A percentile compares a stretch with the other conserved stretches of the same genome.
Conservation (phyloP, 768 basidiomycete species). For the Phaeolepiota aurea region DNA sequence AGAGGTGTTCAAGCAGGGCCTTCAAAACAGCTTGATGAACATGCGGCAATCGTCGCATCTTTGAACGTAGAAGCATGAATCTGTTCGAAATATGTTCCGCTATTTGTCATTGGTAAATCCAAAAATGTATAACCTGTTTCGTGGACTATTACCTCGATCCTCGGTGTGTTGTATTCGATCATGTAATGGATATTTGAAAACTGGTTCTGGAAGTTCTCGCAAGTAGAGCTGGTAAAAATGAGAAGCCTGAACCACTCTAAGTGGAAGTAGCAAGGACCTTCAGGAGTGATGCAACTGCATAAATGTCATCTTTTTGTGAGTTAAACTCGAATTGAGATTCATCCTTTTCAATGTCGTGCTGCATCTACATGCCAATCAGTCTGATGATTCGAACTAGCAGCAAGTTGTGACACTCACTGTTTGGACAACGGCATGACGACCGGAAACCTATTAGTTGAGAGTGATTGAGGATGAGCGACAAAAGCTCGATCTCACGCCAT, state of each 20-base stretch:
- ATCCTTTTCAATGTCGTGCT: slow-evolving; percentile 82
- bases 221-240: slow-evolving; percentile 51
- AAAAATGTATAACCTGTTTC: not conserved
- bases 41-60: slow-evolving; percentile 74
- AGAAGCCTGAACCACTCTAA: slow-evolving; percentile 6
- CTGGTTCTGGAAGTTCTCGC: slow-evolving; percentile 82
- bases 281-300: slow-evolving; percentile 74
- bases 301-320: slow-evolving; percentile 72
- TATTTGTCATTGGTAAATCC: slow-evolving; percentile 17
- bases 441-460: slow-evolving; percentile 51
- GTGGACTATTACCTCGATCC: slow-evolving; percentile 46
- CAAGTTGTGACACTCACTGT: slow-evolving; percentile 34
- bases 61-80: slow-evolving; percentile 74
- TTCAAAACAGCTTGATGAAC: slow-evolving; percentile 84
- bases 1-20: slow-evolving; percentile 75
- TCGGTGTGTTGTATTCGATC: slow-evolving; percentile 81
- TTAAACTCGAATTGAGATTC: slow-evolving; percentile 71
- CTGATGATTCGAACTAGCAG: not conserved
- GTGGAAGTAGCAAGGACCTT: slow-evolving; percentile 72
- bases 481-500: too few relatives aligned
- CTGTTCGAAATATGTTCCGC: slow-evolving; percentile 65
- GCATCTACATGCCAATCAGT: slow-evolving; percentile 64
- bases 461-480: too few relatives aligned
- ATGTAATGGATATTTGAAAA: slow-evolving; percentile 73
- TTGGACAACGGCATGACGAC: slow-evolving; percentile 78